Evolutionary conservation across 1,284 basidiomycete species (phyloP).

Genomic region (Thecaphora thlaspeos): DNA sequence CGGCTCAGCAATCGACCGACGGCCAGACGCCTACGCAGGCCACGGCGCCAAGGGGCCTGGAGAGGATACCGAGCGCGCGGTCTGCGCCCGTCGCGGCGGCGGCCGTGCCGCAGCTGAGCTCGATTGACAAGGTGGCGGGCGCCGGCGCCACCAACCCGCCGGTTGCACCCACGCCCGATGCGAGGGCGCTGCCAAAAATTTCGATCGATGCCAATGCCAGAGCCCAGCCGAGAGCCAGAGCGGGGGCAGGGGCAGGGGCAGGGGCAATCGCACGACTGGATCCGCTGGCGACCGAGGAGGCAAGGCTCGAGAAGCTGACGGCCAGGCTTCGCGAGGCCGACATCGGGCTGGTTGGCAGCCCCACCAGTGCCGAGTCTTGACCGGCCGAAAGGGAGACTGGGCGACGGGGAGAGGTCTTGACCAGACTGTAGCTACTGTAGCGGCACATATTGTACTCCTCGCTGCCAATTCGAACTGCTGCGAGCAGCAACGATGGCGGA

Average conservation of each 20-base stretch:
- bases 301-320: conserved; percentile 23
- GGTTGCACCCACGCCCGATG: too few species aligned
- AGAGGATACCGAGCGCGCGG: conserved; percentile 27
- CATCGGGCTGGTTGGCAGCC: conserved; percentile 35
- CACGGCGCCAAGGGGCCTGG: conserved; percentile 4
- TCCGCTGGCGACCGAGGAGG: background rate
- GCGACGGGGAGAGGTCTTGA: too few species aligned
- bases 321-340: conserved; percentile 41
- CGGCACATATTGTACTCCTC: too few species aligned
- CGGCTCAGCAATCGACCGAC: conserved; percentile 6
- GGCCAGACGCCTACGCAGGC: conserved; percentile 24
- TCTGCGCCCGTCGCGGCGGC: conserved; percentile 22
- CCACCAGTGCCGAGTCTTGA: conserved; percentile 9
- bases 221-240: conserved; percentile 1
- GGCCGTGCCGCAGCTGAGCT: background rate
- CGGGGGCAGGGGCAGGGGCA: background rate
- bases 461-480: too few species aligned
- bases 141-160: too few species aligned
- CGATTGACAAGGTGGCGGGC: too few species aligned
- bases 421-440: too few species aligned
- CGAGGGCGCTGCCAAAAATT: too few species aligned
- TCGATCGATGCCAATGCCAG: too few species aligned
- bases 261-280: too few species aligned
- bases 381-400: too few species aligned
- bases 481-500: too few species aligned